Conservation (phyloP, 495 filamentous ascomycete species). For the Neurospora sp. region DNA sequence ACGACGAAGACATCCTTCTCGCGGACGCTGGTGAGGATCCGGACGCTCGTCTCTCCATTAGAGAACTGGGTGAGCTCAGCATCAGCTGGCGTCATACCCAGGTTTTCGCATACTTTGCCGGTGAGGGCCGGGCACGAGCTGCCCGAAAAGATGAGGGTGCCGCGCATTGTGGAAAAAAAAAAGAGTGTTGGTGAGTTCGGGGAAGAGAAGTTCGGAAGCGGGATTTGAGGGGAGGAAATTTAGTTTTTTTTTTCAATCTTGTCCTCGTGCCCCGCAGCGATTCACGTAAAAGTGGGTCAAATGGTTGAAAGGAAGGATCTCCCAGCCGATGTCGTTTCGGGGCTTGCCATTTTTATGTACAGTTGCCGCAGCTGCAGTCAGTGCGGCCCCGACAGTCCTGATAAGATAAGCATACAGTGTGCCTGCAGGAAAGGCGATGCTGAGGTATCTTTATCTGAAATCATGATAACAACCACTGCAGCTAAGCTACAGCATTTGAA, state of each 20-base stretch:
- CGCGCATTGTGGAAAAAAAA: conserved; percentile 38
- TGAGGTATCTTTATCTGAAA: not conserved
- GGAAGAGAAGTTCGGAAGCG: conserved; percentile 4
- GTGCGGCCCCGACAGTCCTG: not conserved
- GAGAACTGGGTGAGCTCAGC: conserved; percentile 51
- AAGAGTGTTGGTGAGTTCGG: not conserved
- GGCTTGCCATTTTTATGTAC: not conserved
- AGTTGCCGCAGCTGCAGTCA: not conserved
- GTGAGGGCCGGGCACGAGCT: conserved; percentile 47
- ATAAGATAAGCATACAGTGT: not conserved
- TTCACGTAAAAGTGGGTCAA: not conserved
- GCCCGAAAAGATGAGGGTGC: conserved; percentile 48
- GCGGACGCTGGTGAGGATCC: conserved; percentile 84
- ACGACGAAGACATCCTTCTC: conserved; percentile 99
- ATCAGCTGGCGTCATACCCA: conserved; percentile 46
- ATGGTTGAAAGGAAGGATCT: not conserved
- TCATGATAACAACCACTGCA: not conserved
- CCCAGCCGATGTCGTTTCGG: not conserved
- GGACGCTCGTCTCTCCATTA: conserved; percentile 88
- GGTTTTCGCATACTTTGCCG: conserved; percentile 47
- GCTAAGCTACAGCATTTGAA: not conserved
- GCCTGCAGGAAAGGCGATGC: not conserved
- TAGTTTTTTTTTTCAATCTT: not conserved
- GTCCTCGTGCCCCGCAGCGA: not conserved
- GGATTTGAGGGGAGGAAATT: not conserved